Base-by-base conservation (phyloP, 257 asterid genomes). In the Nicotiana sylvestris region DNA sequence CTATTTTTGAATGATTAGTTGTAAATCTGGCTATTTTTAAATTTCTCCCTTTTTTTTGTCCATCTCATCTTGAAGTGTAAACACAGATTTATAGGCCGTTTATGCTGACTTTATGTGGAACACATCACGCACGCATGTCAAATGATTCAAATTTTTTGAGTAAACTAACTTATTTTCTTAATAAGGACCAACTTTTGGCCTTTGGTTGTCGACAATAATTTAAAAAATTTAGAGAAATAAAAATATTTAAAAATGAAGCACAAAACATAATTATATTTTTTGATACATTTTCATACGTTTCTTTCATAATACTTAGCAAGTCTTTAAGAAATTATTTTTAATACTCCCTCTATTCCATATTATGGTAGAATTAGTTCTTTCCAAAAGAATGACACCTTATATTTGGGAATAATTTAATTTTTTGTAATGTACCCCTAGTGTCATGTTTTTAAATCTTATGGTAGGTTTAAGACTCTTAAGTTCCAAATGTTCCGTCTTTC, bases 41-140 rank as follows among this genome's bases (percentile, higher is more conserved):
- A 21, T 21, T 21, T 21, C 21, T 21, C 21, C 21, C 21, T 21
- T 4, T 57, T 77, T 30, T 37, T 10, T 0, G 51, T 15, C 21
- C 0, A 18, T 18, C 21, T 32, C 37, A 81, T 81, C 16, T 66
- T 66, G 46, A 66, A 77, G 55, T 65, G 83, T 81, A 81, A 81
- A 81, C 67, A 16, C 27, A 81, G 17, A 33, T 17, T 29, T 49
- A 53, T 66, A 49, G 83, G 66, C 46, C 77, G 51, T 43, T 43
- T 43, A 43, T 43, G 51, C 51, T 43, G 51, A 39, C 51, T 8
- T 43, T 43, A 39, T 43, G 51, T 43, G 51, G 51, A 43, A 43
- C 3, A 43, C 51, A 9, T 43, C 51, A 43, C 51, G 3, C 51
- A 43, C 1, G 3, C 51, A 43, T 43, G 12, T 9, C 49, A 7